Evolutionary conservation across 1,284 basidiomycete species (phyloP), one percentile per base, ranked within the genome.

Genomic region (Phlebopus sp.): DNA sequence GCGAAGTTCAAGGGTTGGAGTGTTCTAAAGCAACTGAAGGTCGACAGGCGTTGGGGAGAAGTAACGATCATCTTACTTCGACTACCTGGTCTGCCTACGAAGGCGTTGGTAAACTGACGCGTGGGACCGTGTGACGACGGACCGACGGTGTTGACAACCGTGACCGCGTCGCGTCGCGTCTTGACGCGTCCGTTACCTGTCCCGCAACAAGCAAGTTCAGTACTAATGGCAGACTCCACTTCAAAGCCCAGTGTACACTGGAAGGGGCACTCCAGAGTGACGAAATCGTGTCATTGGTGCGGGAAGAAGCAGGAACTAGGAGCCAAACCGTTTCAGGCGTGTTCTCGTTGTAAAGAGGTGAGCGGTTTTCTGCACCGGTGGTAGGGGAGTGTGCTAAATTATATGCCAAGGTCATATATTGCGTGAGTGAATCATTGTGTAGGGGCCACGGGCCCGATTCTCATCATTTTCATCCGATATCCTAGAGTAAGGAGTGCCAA

Each of bases 331-430:
- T 50, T 50, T 13, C 49, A 36, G 17, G 44, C 49, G 17, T 46
- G 37, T 38, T 27, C 37, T 18, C 8, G 36, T 39, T 45, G 48
- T 32, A 50, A 50, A 45, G 48, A 50, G 42, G 37, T 45, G 30
- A 35, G 39, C 29, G 9, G 4, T 18, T 29, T 35, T 34, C 34
- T 6, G 9, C 34, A 4, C 10, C 14, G 14, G 18, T 36, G 14
- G 11, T n/a, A 21, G 17, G 7, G 15, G 9, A 15, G 25, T 13
- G 17, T 30, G 14, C 10, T 14, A 8, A 29, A 9, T 29, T n/a
- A 5, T 8, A 23, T n/a, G 11, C 17, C 29, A 18, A 47, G 45
- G 45, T 47, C 13, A 40, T 47, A 47, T 47, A 47, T 21, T 43
- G 46, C 15, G 46, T 47, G 40, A 42, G 46, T 40, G 23, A 8